Evolutionary conservation across 2,329 filamentous ascomycete species (phyloP), one percentile per base, ranked within the genome.

Genomic region (Aspergillus hortae): DNA sequence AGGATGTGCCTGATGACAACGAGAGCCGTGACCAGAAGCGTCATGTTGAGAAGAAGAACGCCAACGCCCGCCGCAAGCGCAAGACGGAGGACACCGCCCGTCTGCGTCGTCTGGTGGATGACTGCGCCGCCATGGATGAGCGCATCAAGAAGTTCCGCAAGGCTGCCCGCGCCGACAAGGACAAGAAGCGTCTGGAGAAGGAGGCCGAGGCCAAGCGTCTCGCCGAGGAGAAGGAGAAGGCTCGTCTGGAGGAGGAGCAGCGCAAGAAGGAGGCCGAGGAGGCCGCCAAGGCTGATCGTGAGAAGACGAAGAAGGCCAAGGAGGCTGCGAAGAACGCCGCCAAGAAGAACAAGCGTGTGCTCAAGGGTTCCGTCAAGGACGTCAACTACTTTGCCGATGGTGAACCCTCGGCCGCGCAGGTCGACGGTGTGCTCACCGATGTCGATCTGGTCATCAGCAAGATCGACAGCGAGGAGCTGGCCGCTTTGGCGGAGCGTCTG

Each of bases 331-430:
- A 99, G 86, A 96, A 91, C 68, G 94, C 94, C 12, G 88, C 94
- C 66, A 99, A 99, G 88, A 99, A 99, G 89, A 99, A 99, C 84
- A 96, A 96, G 84, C 90, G 94, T 80, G 88, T 97, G 44, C 86
- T 99, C 64, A 91, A 95, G 74, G 86, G 85, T 56, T 91, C 89
- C 60, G 89, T 92, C 75, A 99, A 99, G 82, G 94, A 99, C 62
- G 92, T 89, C 66, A 96, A 96, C 81, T 99, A 99, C 85, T 96
- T 99, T 73, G 81, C 80, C 52, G 78, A 78, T 42, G 88, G 86
- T 49, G 88, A 92, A 54, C 77, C 86, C 23, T 82, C 88, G n/a
- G 80, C 89, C 12, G 77, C 83, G 10, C 84, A 90, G 68, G 90
- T 99, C 61, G 92, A 97, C 67, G 77, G 80, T 30, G 90, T 94